These are phyloP conservation scores for Pedinophyceae sp. DNA, from an alignment of 139 green algal species.

Conservation along the genomic window DNA sequence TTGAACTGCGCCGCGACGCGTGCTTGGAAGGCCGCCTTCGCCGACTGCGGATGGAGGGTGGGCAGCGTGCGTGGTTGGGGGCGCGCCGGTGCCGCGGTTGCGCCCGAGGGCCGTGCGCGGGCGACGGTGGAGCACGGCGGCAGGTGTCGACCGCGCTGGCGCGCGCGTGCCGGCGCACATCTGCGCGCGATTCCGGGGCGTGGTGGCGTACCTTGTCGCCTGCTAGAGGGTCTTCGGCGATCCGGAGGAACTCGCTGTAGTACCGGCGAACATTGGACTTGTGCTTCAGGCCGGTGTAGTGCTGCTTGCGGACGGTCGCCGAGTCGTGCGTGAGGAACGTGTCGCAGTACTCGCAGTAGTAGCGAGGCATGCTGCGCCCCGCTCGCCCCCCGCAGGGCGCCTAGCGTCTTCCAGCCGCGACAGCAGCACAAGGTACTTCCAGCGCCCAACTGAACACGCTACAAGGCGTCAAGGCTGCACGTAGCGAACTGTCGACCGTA, in stretches of 20 bases:
- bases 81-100: conserved; percentile 1
- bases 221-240: not conserved
- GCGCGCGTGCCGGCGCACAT: conserved; percentile 59
- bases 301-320: conserved; percentile 83
- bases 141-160: not conserved
- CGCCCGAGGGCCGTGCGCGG: conserved; percentile 2
- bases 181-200: conserved; percentile 33
- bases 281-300: conserved; percentile 92
- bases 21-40: too few relatives aligned
- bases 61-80: too few relatives aligned
- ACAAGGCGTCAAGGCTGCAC: too few relatives aligned
- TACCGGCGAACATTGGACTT: conserved; percentile 26
- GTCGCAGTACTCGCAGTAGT: conserved; percentile 77
- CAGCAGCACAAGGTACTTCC: too few relatives aligned
- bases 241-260: not conserved
- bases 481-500: too few relatives aligned
- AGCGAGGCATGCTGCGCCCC: conserved; percentile 33
- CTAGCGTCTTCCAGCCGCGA: too few relatives aligned
- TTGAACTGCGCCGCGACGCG: conserved; percentile 1
- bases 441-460: too few relatives aligned
- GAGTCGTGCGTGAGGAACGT: conserved; percentile 86
- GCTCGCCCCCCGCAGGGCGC: too few relatives aligned
- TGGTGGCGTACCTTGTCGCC: not conserved
- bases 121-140: not conserved
- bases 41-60: too few relatives aligned